A percentile compares a stretch with the other conserved stretches of the same genome.
Evolutionary conservation across 1,139 yeast genomes (phyloP).

Genomic region (Sugiyamaella xylanicola): DNA sequence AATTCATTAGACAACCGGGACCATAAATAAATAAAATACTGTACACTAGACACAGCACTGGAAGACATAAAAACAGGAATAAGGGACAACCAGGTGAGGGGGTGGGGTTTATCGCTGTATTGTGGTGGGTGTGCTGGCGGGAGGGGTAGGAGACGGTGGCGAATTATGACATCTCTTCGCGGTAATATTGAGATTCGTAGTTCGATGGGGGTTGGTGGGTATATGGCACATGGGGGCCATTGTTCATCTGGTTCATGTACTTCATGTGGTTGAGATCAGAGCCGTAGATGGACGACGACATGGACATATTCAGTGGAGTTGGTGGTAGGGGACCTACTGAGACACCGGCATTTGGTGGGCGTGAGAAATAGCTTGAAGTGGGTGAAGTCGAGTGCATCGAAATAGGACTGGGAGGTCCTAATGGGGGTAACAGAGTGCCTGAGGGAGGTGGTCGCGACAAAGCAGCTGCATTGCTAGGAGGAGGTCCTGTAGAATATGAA

Average conservation of each 20-base stretch:
- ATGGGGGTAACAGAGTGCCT: slow-evolving; percentile 16
- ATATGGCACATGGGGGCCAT: slow-evolving; percentile 12
- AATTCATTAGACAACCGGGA: slow-evolving; percentile 9
- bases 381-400: slow-evolving; percentile 18
- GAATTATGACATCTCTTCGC: slow-evolving; percentile 17
- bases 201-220: slow-evolving; percentile 15
- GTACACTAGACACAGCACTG: slow-evolving; percentile 17
- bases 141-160: background rate
- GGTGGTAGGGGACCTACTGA: slow-evolving; percentile 10
- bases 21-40: slow-evolving; percentile 16
- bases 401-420: slow-evolving; percentile 18
- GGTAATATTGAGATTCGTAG: slow-evolving; percentile 17
- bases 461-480: slow-evolving; percentile 1
- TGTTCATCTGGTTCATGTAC: slow-evolving; percentile 15
- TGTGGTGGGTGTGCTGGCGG: slow-evolving; percentile 8
- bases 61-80: background rate
- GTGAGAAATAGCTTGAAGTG: slow-evolving; percentile 15
- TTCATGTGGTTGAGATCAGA: slow-evolving; percentile 17
- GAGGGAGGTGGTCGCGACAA: slow-evolving; percentile 16
- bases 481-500: slow-evolving; percentile 2
- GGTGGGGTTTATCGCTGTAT: background rate
- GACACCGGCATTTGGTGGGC: slow-evolving; percentile 12
- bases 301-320: slow-evolving; percentile 7
- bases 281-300: slow-evolving; percentile 17
- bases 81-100: background rate